phyloP scores from a whole-genome alignment of 768 basidiomycete species.

The Trametes cinnabarina region DNA sequence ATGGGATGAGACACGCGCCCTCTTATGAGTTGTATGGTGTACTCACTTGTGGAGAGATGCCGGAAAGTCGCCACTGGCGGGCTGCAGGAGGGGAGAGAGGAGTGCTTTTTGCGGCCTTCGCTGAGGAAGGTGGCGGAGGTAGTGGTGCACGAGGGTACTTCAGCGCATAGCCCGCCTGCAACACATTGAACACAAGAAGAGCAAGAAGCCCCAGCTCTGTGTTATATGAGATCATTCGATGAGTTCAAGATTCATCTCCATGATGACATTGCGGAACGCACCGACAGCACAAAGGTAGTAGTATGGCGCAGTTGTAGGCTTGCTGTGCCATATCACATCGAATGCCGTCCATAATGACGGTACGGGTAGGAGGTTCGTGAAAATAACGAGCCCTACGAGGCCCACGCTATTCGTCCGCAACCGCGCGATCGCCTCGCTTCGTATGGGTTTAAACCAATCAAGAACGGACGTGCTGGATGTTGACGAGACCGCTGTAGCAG shows the following conservation, averaged over 20 bases:
- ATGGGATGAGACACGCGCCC: neutral
- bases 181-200: conserved; percentile 32
- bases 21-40: conserved; percentile 15
- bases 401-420: conserved; percentile 38
- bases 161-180: conserved; percentile 37
- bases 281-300: conserved; percentile 32
- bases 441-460: conserved; percentile 35
- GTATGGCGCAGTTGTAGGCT: conserved; percentile 12
- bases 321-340: conserved; percentile 26
- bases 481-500: neutral
- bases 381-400: conserved; percentile 32
- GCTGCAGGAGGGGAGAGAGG: conserved; percentile 13
- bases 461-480: conserved; percentile 10
- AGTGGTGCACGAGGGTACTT: conserved; percentile 35
- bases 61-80: conserved; percentile 23
- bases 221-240: neutral
- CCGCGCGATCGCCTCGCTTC: conserved; percentile 38
- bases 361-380: conserved; percentile 38
- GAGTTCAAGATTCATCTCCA: neutral
- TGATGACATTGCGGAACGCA: conserved; percentile 15
- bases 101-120: conserved; percentile 10
- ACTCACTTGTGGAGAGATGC: conserved; percentile 19
- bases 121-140: conserved; percentile 27
- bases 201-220: conserved; percentile 29
- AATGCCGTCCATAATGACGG: conserved; percentile 39